phyloP scores from a whole-genome alignment of 805 yeast species.

The Starmerella apis region DNA sequence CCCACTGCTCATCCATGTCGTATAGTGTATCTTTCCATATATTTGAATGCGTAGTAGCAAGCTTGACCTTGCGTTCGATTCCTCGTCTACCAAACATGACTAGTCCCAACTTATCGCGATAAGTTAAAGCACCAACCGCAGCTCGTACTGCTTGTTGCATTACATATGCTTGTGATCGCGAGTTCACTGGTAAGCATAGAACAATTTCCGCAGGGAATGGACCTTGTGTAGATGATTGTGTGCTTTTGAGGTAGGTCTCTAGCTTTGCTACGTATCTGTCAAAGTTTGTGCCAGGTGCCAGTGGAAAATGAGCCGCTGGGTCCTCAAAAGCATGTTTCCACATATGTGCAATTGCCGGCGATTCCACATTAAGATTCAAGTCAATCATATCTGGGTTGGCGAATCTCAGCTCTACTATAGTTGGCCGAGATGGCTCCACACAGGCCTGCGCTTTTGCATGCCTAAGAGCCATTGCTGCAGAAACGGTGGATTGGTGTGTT shows the following conservation, averaged over 20 bases:
- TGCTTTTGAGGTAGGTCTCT: background rate
- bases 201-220: conserved; percentile 4
- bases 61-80: background rate
- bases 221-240: background rate
- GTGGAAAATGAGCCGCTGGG: conserved; percentile 10
- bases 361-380: conserved; percentile 4
- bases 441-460: background rate
- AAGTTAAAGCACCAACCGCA: background rate
- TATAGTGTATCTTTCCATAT: background rate
- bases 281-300: background rate
- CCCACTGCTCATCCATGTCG: background rate
- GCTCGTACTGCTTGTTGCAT: conserved; percentile 5
- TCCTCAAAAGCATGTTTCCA: conserved; percentile 14
- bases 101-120: conserved; percentile 10
- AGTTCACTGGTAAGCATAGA: conserved; percentile 2
- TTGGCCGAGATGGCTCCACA: conserved; percentile 1
- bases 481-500: background rate
- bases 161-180: background rate
- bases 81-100: background rate
- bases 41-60: background rate
- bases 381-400: background rate
- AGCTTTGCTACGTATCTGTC: background rate
- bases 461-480: background rate
- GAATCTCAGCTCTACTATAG: background rate
- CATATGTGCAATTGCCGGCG: background rate